Evolutionary conservation across 805 yeast genomes (phyloP).

Genomic region (Candida broadrunensis): DNA sequence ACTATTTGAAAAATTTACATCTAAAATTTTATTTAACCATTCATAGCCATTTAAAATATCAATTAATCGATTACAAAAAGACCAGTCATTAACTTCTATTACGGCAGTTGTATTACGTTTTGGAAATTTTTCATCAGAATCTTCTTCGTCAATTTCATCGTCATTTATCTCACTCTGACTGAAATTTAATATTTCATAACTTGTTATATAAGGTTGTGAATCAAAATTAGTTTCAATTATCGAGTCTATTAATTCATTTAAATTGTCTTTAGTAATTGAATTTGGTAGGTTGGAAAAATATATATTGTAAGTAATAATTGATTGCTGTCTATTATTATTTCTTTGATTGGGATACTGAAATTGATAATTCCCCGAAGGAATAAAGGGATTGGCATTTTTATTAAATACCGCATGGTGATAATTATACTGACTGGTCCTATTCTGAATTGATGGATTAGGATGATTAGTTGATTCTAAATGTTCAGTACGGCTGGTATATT

Average conservation of each 20-base stretch:
- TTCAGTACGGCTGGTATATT: background rate
- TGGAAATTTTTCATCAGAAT: background rate
- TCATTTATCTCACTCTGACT: background rate
- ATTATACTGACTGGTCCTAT: too few species aligned
- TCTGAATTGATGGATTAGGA: too few species aligned
- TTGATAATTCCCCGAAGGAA: slow-evolving; percentile 9
- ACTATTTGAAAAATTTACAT: slow-evolving; percentile 10
- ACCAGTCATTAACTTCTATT: slow-evolving; percentile 1
- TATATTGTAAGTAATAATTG: background rate
- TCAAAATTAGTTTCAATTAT: slow-evolving; percentile 11
- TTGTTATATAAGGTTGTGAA: background rate
- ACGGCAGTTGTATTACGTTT: background rate
- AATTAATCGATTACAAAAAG: slow-evolving; percentile 5
- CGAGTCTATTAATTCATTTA: slow-evolving; percentile 14
- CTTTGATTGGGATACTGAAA: background rate
- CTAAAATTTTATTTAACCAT: slow-evolving; percentile 17
- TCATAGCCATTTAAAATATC: slow-evolving; percentile 21
- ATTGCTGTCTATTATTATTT: background rate
- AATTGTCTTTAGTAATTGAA: slow-evolving; percentile 7
- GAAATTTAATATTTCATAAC: slow-evolving; percentile 7
- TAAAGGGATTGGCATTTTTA: slow-evolving; percentile 19
- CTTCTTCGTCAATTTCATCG: background rate
- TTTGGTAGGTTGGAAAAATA: slow-evolving; percentile 12
- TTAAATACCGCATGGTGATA: slow-evolving; percentile 8
- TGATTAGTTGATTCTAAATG: too few species aligned